A percentile compares a stretch with the other conserved stretches of the same genome.
These are phyloP conservation scores for Biancaea sappan DNA, from an alignment of 306 rosid genomes.

Conservation along the genomic window DNA sequence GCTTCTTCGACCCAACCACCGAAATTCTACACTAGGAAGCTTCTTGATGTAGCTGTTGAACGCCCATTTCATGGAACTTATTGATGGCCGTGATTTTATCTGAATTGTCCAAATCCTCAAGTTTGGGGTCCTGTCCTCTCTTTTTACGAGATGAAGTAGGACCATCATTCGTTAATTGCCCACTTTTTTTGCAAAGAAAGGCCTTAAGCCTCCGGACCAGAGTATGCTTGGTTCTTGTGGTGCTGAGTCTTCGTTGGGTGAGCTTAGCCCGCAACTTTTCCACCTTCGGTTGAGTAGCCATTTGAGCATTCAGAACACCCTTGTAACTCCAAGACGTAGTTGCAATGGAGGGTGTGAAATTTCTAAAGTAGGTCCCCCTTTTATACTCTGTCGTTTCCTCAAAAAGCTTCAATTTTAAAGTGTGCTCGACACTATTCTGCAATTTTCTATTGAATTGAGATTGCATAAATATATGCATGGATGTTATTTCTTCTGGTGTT, in stretches of 20 bases:
- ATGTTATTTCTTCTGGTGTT: too few relatives aligned
- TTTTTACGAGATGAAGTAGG: conserved; percentile 40
- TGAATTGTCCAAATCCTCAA: conserved; percentile 32
- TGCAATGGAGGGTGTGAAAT: background rate
- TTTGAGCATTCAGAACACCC: conserved; percentile 18
- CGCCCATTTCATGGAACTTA: conserved; percentile 44
- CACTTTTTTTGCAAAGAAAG: conserved; percentile 53
- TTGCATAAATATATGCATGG: too few relatives aligned
- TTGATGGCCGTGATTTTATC: conserved; percentile 44
- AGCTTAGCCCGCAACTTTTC: conserved; percentile 76
- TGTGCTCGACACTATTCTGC: conserved; percentile 30
- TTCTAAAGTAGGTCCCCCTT: background rate
- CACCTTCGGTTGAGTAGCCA: conserved; percentile 72
- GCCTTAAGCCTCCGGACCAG: conserved; percentile 68
- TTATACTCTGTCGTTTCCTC: conserved; percentile 23
- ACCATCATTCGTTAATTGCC: background rate
- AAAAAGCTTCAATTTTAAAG: background rate
- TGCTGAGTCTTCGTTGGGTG: conserved; percentile 67
- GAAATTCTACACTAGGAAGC: conserved; percentile 46
- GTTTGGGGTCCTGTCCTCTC: conserved; percentile 49
- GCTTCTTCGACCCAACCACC: conserved; percentile 48
- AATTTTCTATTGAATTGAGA: background rate
- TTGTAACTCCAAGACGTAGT: too few relatives aligned
- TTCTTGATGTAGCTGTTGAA: conserved; percentile 45
- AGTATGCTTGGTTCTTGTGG: conserved; percentile 68